These are phyloP conservation scores for Backusella australiensis DNA, from an alignment of 192 early-diverging fungal genomes.

Conservation along the genomic window DNA sequence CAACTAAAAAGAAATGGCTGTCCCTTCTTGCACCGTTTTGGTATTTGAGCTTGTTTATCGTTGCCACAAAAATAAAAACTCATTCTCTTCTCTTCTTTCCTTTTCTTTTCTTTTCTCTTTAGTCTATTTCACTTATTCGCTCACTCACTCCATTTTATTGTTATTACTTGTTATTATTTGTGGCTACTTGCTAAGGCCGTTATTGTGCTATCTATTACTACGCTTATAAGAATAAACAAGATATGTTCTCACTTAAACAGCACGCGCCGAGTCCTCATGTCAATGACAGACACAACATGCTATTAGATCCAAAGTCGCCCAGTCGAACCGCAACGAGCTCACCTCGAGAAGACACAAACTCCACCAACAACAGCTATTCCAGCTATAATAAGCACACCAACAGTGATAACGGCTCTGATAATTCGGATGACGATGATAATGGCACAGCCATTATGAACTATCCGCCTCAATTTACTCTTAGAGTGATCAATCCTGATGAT, in stretches of 20 bases:
- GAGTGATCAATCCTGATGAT: slow-evolving; percentile 10
- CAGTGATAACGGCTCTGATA: background rate
- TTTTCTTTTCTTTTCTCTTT: background rate
- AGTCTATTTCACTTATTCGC: background rate
- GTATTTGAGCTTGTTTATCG: background rate
- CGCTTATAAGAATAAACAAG: background rate
- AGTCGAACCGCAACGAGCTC: background rate
- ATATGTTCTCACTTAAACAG: background rate
- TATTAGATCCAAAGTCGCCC: background rate
- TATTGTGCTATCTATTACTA: background rate
- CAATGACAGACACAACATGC: background rate
- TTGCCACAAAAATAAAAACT: background rate
- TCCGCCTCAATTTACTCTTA: background rate
- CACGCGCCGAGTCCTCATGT: background rate
- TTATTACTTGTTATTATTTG: background rate
- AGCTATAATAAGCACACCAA: background rate
- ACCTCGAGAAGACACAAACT: background rate
- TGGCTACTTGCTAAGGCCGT: background rate
- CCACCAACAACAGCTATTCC: background rate
- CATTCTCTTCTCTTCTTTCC: background rate
- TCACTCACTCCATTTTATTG: background rate
- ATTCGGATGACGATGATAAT: background rate
- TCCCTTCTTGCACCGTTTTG: background rate
- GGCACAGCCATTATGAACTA: background rate
- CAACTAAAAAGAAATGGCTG: background rate